Percentiles rank a stretch among this genome's conserved stretches.
These are phyloP conservation scores for Monosporascus cannonballus DNA, from an alignment of 2,329 filamentous ascomycete species.

Conservation along the genomic window DNA sequence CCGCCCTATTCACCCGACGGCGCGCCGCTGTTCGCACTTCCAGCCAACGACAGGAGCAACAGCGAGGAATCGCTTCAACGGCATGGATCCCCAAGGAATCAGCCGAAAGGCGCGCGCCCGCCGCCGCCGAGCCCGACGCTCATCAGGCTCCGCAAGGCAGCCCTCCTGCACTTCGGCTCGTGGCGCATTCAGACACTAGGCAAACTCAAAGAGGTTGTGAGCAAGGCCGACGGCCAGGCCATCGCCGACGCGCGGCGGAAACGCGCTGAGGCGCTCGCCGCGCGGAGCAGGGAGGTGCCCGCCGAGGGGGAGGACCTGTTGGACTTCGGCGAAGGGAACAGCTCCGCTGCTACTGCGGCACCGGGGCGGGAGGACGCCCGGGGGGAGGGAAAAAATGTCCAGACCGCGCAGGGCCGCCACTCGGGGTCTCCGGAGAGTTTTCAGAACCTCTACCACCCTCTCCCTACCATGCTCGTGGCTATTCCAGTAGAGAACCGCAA, in stretches of 20 bases:
- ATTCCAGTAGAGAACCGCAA: slow-evolving; percentile 52
- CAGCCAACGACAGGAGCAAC: slow-evolving; percentile 6
- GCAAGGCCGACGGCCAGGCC: slow-evolving; percentile 41
- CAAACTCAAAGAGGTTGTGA: slow-evolving; percentile 62
- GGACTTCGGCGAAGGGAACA: slow-evolving; percentile 28
- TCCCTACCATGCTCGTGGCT: slow-evolving; percentile 48
- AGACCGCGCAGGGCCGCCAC: neutral
- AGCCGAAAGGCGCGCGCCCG: neutral
- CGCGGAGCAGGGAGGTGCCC: slow-evolving; percentile 28
- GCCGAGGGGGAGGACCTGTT: slow-evolving; percentile 35
- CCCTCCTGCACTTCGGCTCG: slow-evolving; percentile 65
- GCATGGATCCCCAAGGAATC: slow-evolving; percentile 1
- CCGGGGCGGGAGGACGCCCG: slow-evolving; percentile 22
- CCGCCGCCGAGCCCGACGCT: slow-evolving; percentile 24
- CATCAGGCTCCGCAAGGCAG: slow-evolving; percentile 38
- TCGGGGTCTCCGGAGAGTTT: slow-evolving; percentile 32
- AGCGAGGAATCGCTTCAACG: slow-evolving; percentile 2
- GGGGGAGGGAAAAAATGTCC: neutral
- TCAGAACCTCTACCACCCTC: slow-evolving; percentile 46
- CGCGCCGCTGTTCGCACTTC: slow-evolving; percentile 14
- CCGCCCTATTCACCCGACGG: slow-evolving; percentile 13
- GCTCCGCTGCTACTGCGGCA: neutral
- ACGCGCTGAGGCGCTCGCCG: slow-evolving; percentile 37
- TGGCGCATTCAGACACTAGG: slow-evolving; percentile 69
- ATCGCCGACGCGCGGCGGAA: slow-evolving; percentile 40